Conservation (phyloP, 352 stramenopile species). For the Albugo laibachii region DNA sequence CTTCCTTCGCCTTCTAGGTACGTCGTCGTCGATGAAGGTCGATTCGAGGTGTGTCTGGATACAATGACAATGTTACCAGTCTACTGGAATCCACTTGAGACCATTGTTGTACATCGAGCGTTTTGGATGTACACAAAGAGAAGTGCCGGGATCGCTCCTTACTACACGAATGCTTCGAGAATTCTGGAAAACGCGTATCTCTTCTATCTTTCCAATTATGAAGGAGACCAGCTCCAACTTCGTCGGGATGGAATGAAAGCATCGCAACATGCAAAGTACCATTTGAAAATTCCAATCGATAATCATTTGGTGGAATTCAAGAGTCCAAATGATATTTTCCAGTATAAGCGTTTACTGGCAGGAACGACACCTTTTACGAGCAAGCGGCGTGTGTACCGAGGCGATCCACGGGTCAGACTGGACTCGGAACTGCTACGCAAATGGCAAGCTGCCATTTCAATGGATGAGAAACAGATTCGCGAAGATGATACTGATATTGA, state of each 20-base stretch:
- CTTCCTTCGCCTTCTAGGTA: constrained; percentile 23
- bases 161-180: constrained; percentile 24
- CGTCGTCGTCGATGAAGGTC: constrained; percentile 65
- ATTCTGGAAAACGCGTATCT: constrained; percentile 41
- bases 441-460: constrained; percentile 38
- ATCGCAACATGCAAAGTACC: constrained; percentile 8
- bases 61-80: constrained; percentile 61
- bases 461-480: constrained; percentile 6
- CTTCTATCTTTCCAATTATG: constrained; percentile 53
- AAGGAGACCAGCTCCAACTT: constrained; percentile 34
- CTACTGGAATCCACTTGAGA: constrained; percentile 56
- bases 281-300: constrained; percentile 49
- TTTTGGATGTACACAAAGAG: constrained; percentile 62
- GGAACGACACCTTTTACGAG: constrained; percentile 65
- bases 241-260: constrained; percentile 2
- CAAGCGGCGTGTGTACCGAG: constrained; percentile 56
- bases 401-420: constrained; percentile 42
- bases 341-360: constrained; percentile 58
- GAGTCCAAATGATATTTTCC: constrained; percentile 47
- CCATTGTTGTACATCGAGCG: constrained; percentile 43
- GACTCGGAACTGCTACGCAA: constrained; percentile 27
- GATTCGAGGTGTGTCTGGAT: constrained; percentile 57
- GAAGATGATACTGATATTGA: constrained; percentile 58
- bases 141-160: constrained; percentile 69
- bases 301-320: constrained; percentile 72